Percentiles rank a stretch among this genome's conserved stretches.
Conservation (phyloP, 192 early-diverging fungal species). For the Linnemannia zychae region DNA sequence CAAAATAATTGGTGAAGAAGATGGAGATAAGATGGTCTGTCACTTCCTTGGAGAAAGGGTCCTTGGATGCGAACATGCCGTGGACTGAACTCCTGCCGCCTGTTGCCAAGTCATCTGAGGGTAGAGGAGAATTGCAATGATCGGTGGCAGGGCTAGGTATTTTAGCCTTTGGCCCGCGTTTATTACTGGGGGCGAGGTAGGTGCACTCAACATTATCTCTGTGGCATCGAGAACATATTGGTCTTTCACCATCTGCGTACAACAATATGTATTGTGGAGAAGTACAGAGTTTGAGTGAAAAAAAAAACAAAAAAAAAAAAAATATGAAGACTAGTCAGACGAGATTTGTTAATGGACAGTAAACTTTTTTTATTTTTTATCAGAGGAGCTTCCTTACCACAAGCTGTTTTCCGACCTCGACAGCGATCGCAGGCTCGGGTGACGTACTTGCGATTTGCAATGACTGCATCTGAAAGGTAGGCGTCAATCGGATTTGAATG, state of each 20-base stretch:
- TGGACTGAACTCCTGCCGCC: not conserved
- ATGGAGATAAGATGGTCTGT: not conserved
- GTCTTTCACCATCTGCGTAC: not conserved
- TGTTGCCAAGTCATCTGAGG: too few relatives aligned
- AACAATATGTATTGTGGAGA: too few relatives aligned
- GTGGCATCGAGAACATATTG: not conserved
- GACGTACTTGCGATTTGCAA: not conserved
- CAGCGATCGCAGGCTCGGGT: not conserved
- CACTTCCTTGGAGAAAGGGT: not conserved
- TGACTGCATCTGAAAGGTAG: not conserved
- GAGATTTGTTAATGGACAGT: not conserved
- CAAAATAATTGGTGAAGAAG: not conserved
- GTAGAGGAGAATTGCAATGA: not conserved
- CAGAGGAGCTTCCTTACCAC: not conserved
- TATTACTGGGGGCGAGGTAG: not conserved
- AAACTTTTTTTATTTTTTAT: not conserved
- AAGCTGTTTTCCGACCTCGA: not conserved
- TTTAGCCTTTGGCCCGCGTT: too few relatives aligned
- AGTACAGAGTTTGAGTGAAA: too few relatives aligned
- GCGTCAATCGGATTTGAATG: not conserved
- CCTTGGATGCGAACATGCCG: not conserved
- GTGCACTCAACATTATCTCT: not conserved
- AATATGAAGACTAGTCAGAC: too few relatives aligned
- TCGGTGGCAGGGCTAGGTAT: too few relatives aligned
- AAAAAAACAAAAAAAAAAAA: too few relatives aligned